Conservation (phyloP, 129 eudicot species). For the Flaveria bidentis region DNA sequence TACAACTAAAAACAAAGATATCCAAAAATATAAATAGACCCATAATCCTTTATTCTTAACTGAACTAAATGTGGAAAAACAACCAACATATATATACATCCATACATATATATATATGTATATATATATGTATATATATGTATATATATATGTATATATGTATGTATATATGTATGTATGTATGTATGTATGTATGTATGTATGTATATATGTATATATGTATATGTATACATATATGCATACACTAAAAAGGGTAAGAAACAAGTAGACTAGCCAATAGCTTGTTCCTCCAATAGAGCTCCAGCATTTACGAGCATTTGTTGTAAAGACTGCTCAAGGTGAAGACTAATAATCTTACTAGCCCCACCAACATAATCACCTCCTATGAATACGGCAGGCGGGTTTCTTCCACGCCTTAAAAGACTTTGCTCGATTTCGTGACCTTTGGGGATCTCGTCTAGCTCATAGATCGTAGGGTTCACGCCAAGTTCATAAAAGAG, state of each 20-base stretch:
- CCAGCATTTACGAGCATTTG: conserved; percentile 29
- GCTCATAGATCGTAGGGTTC: conserved; percentile 48
- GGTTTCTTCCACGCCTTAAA: conserved; percentile 50
- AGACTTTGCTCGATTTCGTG: conserved; percentile 53
- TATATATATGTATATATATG: no score
- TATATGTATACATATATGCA: no score
- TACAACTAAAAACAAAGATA: background rate
- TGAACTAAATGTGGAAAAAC: background rate
- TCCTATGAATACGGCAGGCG: conserved; percentile 54
- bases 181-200: no score
- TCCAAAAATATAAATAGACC: background rate
- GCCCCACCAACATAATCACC: conserved; percentile 34
- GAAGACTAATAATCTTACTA: conserved; percentile 34
- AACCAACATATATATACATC: background rate
- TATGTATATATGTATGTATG: no score
- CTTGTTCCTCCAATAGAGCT: conserved; percentile 28
- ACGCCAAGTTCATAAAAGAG: conserved; percentile 49
- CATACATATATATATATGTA: no score
- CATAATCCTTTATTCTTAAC: conserved; percentile 18
- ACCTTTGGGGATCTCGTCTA: conserved; percentile 48
- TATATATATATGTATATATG: no score
- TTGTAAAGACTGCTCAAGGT: conserved; percentile 26
- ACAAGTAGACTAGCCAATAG: conserved; percentile 8
- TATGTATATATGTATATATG: no score
- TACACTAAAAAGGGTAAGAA: background rate